Evolutionary conservation across 1,284 basidiomycete genomes (phyloP), one percentile per base, ranked within the genome.

Genomic region (Lentinula novae-zelandiae): DNA sequence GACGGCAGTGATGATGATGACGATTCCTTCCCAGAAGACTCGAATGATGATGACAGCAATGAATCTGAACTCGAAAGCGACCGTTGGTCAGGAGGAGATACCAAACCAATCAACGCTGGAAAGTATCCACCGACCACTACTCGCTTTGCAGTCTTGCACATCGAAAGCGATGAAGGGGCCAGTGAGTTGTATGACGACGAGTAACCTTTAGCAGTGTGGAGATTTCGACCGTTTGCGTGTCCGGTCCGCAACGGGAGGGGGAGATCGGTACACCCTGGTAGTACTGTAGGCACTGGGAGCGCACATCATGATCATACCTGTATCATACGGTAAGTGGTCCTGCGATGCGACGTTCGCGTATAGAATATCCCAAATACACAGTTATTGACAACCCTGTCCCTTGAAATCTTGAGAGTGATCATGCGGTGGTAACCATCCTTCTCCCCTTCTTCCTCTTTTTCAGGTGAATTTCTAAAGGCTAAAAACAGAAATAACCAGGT

Each of bases 21-120:
- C 8, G 60, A 60, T 31, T 57, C 57, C 12, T 66, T 62, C 7
- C 68, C 62, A 20, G 74, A 74, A n/a, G 70, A 69, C 1, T 69
- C 72, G 7, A 72, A 75, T 8, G 76, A 75, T 8, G 76, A 75
- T 7, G 68, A 68, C 12, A 72, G 66, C 22, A 61, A 36, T 7
- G 67, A 68, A 55, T 49, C 66, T 7, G 2, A 15, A 20, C 8
- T 13, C 22, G 61, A 42, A 62, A 0, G 2, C 60, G 64, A 0
- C 64, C 36, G 12, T 27, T 4, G 3, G 12, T 38, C 36, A 38
- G 12, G 12, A 63, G 57, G n/a, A 12, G 7, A 36, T 17, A 49
- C 33, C 15, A n/a, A 50, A 27, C 9, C 69, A 70, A 8, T 17
- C 8, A 69, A 65, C 61, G 72, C 62, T 54, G 62, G 58, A 61